Conservation (phyloP, 164 flowering plant genomes). For the Kalanchoe fedtschenkoi region DNA sequence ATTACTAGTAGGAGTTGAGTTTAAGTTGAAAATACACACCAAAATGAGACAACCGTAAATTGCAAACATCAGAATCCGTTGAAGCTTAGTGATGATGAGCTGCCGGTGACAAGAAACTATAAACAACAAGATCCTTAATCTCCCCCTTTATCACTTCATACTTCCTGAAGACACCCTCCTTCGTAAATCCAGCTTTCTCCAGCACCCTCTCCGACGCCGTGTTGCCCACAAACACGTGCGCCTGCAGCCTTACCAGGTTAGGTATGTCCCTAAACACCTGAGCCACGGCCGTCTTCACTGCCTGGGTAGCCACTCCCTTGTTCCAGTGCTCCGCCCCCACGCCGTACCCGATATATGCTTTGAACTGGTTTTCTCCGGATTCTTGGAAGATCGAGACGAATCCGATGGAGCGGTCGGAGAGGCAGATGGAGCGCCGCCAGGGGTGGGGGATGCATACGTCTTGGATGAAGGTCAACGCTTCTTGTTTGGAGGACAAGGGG, state of each 20-base stretch:
- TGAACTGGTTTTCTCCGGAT: conserved; percentile 14
- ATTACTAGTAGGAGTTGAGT: too few relatives aligned
- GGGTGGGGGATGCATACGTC: conserved; percentile 25
- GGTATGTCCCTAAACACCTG: conserved; percentile 25
- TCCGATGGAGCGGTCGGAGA: conserved; percentile 25
- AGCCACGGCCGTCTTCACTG: conserved; percentile 23
- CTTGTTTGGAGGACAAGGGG: conserved; percentile 16
- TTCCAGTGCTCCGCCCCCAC: conserved; percentile 24
- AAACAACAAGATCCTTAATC: conserved; percentile 18
- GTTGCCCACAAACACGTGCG: conserved; percentile 22
- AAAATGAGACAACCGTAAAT: too few relatives aligned
- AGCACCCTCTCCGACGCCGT: conserved; percentile 33
- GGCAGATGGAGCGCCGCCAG: conserved; percentile 34
- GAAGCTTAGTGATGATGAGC: neutral
- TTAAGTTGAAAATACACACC: too few relatives aligned
- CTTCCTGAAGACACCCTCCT: conserved; percentile 35
- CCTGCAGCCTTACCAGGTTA: conserved; percentile 25
- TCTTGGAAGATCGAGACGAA: conserved; percentile 18
- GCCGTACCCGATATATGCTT: conserved; percentile 26
- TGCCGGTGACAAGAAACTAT: conserved; percentile 17
- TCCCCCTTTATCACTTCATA: conserved; percentile 20
- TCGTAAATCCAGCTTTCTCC: conserved; percentile 36
- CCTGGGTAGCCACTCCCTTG: conserved; percentile 22
- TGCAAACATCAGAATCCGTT: neutral
- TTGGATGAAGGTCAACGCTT: conserved; percentile 18